Evolutionary conservation across 1,139 yeast species (phyloP).

Genomic region (Blastobotrys malaysiensis): DNA sequence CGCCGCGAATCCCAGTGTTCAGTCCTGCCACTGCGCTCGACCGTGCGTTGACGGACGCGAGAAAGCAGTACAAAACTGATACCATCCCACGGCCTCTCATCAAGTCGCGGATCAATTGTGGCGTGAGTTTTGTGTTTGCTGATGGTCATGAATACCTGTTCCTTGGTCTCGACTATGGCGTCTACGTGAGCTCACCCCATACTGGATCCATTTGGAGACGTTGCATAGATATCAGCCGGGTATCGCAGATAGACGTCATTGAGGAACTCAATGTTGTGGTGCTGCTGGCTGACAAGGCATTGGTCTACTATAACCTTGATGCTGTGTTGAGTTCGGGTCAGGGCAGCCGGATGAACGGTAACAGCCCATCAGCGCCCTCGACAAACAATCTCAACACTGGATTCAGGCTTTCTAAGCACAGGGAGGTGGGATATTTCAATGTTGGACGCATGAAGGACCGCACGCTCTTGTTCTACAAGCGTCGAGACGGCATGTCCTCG

Average conservation of each 20-base stretch:
- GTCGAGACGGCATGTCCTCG: slow-evolving; percentile 29
- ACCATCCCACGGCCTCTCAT: slow-evolving; percentile 29
- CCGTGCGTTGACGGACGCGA: slow-evolving; percentile 37
- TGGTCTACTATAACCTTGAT: slow-evolving; percentile 57
- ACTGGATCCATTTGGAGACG: slow-evolving; percentile 47
- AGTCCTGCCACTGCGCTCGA: slow-evolving; percentile 62
- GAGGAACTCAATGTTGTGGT: slow-evolving; percentile 54
- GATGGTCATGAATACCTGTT: slow-evolving; percentile 36
- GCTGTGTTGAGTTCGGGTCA: slow-evolving; percentile 27
- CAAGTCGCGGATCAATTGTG: slow-evolving; percentile 32
- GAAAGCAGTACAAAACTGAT: slow-evolving; percentile 13
- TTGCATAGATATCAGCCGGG: slow-evolving; percentile 49
- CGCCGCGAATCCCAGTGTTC: slow-evolving; percentile 58
- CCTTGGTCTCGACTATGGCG: slow-evolving; percentile 44
- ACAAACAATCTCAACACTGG: slow-evolving; percentile 19
- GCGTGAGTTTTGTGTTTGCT: slow-evolving; percentile 33
- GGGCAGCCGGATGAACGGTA: not conserved
- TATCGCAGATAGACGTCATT: slow-evolving; percentile 58
- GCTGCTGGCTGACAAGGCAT: slow-evolving; percentile 51
- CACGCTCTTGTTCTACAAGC: slow-evolving; percentile 45
- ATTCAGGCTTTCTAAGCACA: slow-evolving; percentile 30
- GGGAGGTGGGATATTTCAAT: slow-evolving; percentile 48
- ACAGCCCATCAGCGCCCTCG: not conserved
- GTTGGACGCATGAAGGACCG: slow-evolving; percentile 60
- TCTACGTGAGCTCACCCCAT: slow-evolving; percentile 36